A percentile compares a stretch with the other conserved stretches of the same genome.
These are phyloP conservation scores for Entomortierella beljakovae DNA, from an alignment of 192 early-diverging fungal species.

Conservation along the genomic window DNA sequence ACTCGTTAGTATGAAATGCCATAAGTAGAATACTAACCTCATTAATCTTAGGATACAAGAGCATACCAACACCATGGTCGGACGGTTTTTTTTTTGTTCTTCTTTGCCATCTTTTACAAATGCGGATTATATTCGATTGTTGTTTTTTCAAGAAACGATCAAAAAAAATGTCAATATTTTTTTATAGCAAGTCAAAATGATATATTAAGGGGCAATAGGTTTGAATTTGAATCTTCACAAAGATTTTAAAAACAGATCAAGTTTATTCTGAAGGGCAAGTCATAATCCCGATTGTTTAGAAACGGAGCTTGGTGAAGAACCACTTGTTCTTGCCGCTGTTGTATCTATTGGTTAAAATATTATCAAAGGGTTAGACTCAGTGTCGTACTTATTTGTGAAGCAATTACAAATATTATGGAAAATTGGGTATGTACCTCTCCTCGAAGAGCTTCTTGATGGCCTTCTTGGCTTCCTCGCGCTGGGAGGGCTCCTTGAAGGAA, in stretches of 20 bases:
- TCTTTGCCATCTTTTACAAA: conserved; percentile 63
- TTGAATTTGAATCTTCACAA: neutral
- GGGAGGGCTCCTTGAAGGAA: conserved; percentile 94
- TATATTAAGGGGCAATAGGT: conserved; percentile 7
- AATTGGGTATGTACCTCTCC: conserved; percentile 68
- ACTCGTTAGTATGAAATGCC: neutral
- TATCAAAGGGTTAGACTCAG: neutral
- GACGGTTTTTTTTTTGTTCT: conserved; percentile 72
- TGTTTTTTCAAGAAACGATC: neutral
- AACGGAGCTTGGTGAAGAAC: conserved; percentile 99
- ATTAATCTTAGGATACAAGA: neutral
- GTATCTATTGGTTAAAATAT: conserved; percentile 67
- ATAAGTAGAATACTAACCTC: neutral
- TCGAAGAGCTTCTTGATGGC: conserved; percentile 96
- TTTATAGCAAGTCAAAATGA: neutral
- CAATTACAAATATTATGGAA: neutral
- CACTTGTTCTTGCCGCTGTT: conserved; percentile 99
- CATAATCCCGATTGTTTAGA: conserved; percentile 66
- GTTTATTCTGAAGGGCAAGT: conserved; percentile 19
- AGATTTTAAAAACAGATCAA: conserved; percentile 24
- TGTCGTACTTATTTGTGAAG: neutral
- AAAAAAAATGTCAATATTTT: neutral
- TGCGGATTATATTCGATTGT: neutral
- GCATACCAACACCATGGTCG: conserved; percentile 84
- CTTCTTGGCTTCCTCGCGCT: conserved; percentile 92